Conservation (phyloP, 805 yeast genomes). For the Kuraishia borneana region DNA sequence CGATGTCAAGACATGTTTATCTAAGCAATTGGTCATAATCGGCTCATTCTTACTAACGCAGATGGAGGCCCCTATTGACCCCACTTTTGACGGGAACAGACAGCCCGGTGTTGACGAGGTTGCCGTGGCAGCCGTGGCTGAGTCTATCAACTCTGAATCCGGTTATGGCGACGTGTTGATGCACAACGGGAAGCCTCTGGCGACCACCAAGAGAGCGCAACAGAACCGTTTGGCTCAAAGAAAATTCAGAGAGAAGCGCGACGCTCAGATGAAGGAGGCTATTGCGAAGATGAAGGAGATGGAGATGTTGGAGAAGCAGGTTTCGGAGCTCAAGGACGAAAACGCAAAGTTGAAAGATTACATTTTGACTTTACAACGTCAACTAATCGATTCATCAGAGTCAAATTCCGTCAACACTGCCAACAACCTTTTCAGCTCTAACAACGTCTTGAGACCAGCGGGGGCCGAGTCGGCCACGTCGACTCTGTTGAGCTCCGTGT, state of each 20-base stretch:
- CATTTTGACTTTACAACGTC: slow-evolving; percentile 56
- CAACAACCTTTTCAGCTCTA: no score
- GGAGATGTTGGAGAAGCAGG: slow-evolving; percentile 48
- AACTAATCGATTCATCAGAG: slow-evolving; percentile 34
- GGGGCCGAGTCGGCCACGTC: neutral
- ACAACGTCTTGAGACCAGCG: slow-evolving; percentile 22
- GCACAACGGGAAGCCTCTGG: slow-evolving; percentile 16
- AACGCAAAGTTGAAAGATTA: slow-evolving; percentile 65
- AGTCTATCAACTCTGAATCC: neutral
- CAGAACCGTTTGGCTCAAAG: slow-evolving; percentile 90
- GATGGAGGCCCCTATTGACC: slow-evolving; percentile 1
- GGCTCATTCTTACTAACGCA: no score
- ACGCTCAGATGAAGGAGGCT: slow-evolving; percentile 67
- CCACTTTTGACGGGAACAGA: neutral
- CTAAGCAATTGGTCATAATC: no score
- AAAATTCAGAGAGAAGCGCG: slow-evolving; percentile 81
- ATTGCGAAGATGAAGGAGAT: slow-evolving; percentile 60
- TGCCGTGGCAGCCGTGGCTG: slow-evolving; percentile 1
- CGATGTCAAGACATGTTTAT: no score
- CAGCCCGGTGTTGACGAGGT: slow-evolving; percentile 1
- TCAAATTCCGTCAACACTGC: slow-evolving; percentile 5
- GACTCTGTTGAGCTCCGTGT: slow-evolving; percentile 1
- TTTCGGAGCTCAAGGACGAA: slow-evolving; percentile 59
- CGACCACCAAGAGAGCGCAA: slow-evolving; percentile 74
- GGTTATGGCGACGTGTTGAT: neutral